phyloP scores from a whole-genome alignment of 176 grass and related monocot genomes.

The Oryza meridionalis region DNA sequence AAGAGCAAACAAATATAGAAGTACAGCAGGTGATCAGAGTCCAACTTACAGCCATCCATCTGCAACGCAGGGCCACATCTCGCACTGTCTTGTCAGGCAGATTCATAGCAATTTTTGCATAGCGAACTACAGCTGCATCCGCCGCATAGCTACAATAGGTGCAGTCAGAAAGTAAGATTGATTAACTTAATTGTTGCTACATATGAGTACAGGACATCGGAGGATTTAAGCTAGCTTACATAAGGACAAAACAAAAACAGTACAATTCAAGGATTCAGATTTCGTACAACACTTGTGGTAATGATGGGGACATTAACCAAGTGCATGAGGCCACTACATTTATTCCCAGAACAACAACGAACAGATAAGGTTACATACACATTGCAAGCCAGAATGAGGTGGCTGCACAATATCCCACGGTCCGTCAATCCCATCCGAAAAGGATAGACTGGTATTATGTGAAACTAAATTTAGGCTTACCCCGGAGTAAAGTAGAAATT shows the following conservation, averaged over 20 bases:
- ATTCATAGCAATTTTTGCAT: constrained; percentile 63
- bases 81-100: constrained; percentile 61
- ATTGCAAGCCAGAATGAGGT: too few relatives aligned
- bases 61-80: constrained; percentile 61
- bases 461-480: neutral
- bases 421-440: neutral
- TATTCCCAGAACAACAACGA: neutral
- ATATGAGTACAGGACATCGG: constrained; percentile 1
- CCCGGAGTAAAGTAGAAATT: neutral
- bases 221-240: neutral
- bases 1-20: constrained; percentile 4
- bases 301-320: neutral
- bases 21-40: neutral
- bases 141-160: constrained; percentile 38
- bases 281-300: neutral
- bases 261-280: constrained; percentile 2
- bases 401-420: neutral
- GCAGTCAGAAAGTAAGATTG: constrained; percentile 35
- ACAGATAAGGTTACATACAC: neutral
- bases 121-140: constrained; percentile 51
- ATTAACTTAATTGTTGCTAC: neutral
- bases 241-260: neutral
- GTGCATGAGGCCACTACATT: neutral
- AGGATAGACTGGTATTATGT: neutral
- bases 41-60: constrained; percentile 68